These are phyloP conservation scores for Croton laevigatus DNA, from an alignment of 441 rosid species.

Conservation along the genomic window DNA sequence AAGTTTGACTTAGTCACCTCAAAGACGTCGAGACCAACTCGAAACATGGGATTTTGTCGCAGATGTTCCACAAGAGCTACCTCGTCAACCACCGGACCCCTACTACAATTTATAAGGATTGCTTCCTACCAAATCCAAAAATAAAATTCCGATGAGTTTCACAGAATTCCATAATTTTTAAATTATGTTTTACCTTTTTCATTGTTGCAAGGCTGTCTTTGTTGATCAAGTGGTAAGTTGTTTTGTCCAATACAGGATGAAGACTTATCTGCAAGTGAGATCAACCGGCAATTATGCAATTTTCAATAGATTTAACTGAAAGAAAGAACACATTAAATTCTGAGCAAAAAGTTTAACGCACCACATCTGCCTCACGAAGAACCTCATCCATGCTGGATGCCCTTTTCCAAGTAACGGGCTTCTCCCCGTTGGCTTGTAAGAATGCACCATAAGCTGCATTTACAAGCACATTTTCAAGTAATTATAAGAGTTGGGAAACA, in stretches of 20 bases:
- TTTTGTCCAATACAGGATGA: conserved; percentile 87
- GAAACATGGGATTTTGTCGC: conserved; percentile 84
- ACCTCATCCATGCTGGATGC: conserved; percentile 88
- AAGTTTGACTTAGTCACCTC: conserved; percentile 45
- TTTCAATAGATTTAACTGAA: background rate
- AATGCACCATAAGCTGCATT: conserved; percentile 74
- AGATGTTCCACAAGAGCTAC: conserved; percentile 87
- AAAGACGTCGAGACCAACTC: conserved; percentile 94
- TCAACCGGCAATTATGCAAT: conserved; percentile 6
- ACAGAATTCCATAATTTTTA: background rate
- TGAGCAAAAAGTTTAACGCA: conserved; percentile 25
- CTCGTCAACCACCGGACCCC: conserved; percentile 91
- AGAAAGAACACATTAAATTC: background rate
- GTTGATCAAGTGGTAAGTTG: conserved; percentile 91
- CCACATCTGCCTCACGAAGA: conserved; percentile 84
- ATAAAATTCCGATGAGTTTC: too few relatives aligned
- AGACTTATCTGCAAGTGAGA: conserved; percentile 75
- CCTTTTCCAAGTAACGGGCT: conserved; percentile 87
- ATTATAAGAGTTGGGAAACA: background rate
- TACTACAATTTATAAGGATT: conserved; percentile 85
- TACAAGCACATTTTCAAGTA: conserved; percentile 5
- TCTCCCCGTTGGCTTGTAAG: conserved; percentile 80
- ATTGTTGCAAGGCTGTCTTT: conserved; percentile 83
- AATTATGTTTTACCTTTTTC: conserved; percentile 62
- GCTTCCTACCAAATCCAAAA: conserved; percentile 54